A percentile compares a stretch with the other conserved stretches of the same genome.
These are phyloP conservation scores for Xylaria digitata DNA, from an alignment of 2,329 filamentous ascomycete species.

Conservation along the genomic window DNA sequence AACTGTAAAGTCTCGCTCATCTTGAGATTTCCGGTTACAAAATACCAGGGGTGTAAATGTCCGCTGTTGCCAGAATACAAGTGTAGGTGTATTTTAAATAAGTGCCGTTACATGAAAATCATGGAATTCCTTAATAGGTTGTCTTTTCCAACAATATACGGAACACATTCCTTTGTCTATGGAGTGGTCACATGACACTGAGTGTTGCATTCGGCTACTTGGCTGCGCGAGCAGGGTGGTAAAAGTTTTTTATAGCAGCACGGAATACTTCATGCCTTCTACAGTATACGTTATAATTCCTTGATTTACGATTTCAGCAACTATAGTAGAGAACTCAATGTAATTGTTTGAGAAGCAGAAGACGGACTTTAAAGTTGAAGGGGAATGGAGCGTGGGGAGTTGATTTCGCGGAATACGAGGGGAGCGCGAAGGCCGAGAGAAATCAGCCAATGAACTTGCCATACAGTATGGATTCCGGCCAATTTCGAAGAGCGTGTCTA, in stretches of 20 bases:
- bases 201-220: slow-evolving; percentile 2
- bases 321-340: not conserved
- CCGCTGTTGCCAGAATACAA: too few species aligned
- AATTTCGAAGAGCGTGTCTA: not conserved
- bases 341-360: not conserved
- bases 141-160: too few species aligned
- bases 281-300: not conserved
- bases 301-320: not conserved
- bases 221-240: not conserved
- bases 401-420: not conserved
- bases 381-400: not conserved
- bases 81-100: too few species aligned
- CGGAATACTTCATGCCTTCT: not conserved
- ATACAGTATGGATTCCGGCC: not conserved
- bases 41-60: too few species aligned
- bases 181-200: too few species aligned
- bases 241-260: not conserved
- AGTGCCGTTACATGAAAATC: too few species aligned
- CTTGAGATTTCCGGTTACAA: not conserved
- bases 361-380: not conserved
- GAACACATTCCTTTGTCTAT: too few species aligned
- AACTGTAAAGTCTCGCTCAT: slow-evolving; percentile 10
- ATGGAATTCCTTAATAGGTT: too few species aligned
- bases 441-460: not conserved
- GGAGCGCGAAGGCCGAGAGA: not conserved